Percentiles rank a stretch among this genome's conserved stretches.
These are phyloP conservation scores for Neckera pumila DNA, from an alignment of 225 moss, liverwort and hornwort species.

Conservation along the genomic window DNA sequence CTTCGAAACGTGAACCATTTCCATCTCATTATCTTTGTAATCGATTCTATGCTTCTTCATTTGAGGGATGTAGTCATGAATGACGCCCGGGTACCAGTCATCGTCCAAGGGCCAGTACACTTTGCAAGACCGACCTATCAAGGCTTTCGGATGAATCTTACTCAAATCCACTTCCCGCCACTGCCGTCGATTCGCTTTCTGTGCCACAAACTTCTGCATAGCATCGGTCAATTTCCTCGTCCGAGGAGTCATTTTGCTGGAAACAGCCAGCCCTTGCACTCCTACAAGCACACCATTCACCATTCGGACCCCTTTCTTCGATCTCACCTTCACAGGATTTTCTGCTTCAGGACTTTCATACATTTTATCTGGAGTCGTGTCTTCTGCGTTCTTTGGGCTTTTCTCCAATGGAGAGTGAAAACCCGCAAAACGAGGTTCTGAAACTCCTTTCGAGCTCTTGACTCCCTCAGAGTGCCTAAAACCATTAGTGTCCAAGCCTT, in stretches of 20 bases:
- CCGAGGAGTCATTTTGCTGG: conserved; percentile 76
- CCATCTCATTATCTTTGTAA: conserved; percentile 92
- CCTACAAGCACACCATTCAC: conserved; percentile 20
- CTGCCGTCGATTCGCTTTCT: conserved; percentile 68
- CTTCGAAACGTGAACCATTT: conserved; percentile 65
- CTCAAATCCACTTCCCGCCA: conserved; percentile 96
- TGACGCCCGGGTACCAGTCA: conserved; percentile 96
- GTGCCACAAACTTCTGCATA: conserved; percentile 85
- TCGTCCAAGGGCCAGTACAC: conserved; percentile 91
- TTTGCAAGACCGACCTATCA: conserved; percentile 94
- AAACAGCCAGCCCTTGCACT: conserved; percentile 10
- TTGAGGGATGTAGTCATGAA: conserved; percentile 75
- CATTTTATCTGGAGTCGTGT: background rate
- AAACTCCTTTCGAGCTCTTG: background rate
- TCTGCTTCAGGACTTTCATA: conserved; percentile 24
- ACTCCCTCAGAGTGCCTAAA: background rate
- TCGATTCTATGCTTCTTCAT: conserved; percentile 80
- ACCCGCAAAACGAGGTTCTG: conserved; percentile 6
- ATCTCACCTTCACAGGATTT: conserved; percentile 11
- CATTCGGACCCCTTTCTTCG: conserved; percentile 23
- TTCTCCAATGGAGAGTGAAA: conserved; percentile 7
- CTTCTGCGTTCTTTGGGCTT: background rate
- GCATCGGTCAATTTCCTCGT: conserved; percentile 91
- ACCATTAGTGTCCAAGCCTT: background rate
- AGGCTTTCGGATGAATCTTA: conserved; percentile 70